These are phyloP conservation scores for Leishmania braziliensis DNA, from an alignment of 208 protist genomes.

Conservation along the genomic window DNA sequence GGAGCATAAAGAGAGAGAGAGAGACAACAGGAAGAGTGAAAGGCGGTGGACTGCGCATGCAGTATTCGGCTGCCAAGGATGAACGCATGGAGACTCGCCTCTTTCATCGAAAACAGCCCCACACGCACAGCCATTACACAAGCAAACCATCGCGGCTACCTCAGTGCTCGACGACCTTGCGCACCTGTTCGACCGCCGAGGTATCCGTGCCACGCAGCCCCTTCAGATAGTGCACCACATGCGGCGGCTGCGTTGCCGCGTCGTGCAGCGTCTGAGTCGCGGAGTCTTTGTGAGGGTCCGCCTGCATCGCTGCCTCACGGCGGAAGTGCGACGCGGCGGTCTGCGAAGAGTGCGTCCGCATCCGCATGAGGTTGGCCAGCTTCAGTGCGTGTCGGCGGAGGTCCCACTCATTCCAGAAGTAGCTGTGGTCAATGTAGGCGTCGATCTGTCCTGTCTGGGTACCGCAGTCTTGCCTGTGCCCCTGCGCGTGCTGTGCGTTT, in stretches of 20 bases:
- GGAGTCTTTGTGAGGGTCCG: slow-evolving; percentile 60
- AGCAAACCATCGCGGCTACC: not conserved
- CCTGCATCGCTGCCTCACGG: slow-evolving; percentile 83
- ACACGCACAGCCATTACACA: not conserved
- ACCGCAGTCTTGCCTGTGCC: slow-evolving; percentile 28
- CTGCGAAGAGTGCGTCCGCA: slow-evolving; percentile 87
- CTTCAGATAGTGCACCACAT: slow-evolving; percentile 89
- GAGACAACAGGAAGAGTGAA: not conserved
- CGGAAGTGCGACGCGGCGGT: slow-evolving; percentile 85
- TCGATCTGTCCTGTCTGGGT: slow-evolving; percentile 92
- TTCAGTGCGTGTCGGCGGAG: slow-evolving; percentile 90
- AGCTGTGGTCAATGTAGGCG: slow-evolving; percentile 86
- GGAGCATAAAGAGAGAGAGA: not conserved
- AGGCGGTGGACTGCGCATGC: not conserved
- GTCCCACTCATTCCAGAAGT: slow-evolving; percentile 95
- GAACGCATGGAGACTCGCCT: not conserved
- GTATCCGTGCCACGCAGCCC: slow-evolving; percentile 82
- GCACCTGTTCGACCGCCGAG: slow-evolving; percentile 82
- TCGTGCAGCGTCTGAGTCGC: slow-evolving; percentile 85
- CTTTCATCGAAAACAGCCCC: not conserved
- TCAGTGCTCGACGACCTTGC: slow-evolving; percentile 78
- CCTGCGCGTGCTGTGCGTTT: not conserved
- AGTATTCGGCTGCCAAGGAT: not conserved
- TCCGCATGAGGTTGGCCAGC: slow-evolving; percentile 87
- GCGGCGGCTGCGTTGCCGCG: slow-evolving; percentile 78